A percentile compares a stretch with the other conserved stretches of the same genome.
These are phyloP conservation scores for Rubia yunnanensis DNA, from an alignment of 257 asterid species.

Conservation along the genomic window DNA sequence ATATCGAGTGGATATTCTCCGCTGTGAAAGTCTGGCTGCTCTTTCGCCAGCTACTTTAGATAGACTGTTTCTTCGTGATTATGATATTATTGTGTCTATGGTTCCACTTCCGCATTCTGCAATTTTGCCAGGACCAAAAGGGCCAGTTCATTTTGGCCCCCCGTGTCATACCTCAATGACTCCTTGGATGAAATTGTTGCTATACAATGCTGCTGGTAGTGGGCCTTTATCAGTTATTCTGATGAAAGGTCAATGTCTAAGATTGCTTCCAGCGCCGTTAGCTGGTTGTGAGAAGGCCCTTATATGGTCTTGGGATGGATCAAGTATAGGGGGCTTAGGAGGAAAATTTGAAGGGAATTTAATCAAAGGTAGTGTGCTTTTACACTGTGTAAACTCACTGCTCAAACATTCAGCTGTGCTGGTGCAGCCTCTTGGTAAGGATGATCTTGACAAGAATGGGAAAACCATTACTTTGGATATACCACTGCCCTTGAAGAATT, in stretches of 20 bases:
- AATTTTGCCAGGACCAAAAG: slow-evolving; percentile 90
- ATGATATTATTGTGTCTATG: slow-evolving; percentile 92
- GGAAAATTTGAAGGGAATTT: slow-evolving; percentile 84
- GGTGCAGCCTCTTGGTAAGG: slow-evolving; percentile 84
- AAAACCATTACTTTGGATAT: slow-evolving; percentile 68
- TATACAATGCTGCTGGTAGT: slow-evolving; percentile 64
- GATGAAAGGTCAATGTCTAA: slow-evolving; percentile 90
- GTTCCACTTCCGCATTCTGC: slow-evolving; percentile 96
- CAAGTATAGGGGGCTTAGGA: slow-evolving; percentile 83
- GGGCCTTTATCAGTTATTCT: slow-evolving; percentile 97
- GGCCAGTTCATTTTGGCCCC: slow-evolving; percentile 98
- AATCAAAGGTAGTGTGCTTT: slow-evolving; percentile 82
- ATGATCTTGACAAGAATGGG: slow-evolving; percentile 75
- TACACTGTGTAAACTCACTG: slow-evolving; percentile 93
- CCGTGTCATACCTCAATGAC: slow-evolving; percentile 96
- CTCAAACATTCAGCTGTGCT: slow-evolving; percentile 86
- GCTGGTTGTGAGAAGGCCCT: slow-evolving; percentile 98
- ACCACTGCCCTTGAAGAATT: slow-evolving; percentile 85
- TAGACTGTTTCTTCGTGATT: slow-evolving; percentile 91
- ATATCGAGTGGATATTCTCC: slow-evolving; percentile 87
- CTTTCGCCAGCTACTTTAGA: slow-evolving; percentile 83
- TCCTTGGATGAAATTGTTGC: slow-evolving; percentile 95
- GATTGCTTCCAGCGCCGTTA: slow-evolving; percentile 96
- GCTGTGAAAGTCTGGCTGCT: slow-evolving; percentile 98
- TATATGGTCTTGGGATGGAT: slow-evolving; percentile 99